Evolutionary conservation across 106 monocot genomes (phyloP).

Genomic region (Allium cepa): DNA sequence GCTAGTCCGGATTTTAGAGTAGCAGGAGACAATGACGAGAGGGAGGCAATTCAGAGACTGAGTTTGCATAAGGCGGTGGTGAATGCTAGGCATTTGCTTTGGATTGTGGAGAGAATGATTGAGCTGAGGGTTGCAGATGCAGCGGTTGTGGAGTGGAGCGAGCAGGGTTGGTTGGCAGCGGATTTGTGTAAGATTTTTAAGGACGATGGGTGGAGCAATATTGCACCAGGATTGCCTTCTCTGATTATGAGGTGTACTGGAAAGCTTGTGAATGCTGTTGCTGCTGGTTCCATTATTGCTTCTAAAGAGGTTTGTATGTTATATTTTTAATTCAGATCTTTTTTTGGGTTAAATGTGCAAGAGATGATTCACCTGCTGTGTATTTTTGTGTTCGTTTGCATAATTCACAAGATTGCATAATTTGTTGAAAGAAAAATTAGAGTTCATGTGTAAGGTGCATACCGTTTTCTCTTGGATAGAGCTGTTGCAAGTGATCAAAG

Average conservation of each 20-base stretch:
- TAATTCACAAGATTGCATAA: no score
- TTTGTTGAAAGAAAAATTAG: no score
- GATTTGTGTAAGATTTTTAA: conserved; percentile 76
- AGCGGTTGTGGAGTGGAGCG: conserved; percentile 72
- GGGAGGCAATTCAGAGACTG: conserved; percentile 83
- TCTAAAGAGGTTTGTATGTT: conserved; percentile 43
- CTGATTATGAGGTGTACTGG: conserved; percentile 60
- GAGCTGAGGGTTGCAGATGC: conserved; percentile 69
- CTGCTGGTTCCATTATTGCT: conserved; percentile 55
- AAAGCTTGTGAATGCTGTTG: conserved; percentile 54
- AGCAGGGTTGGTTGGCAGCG: conserved; percentile 48
- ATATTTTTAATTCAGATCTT: neutral
- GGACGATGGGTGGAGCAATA: conserved; percentile 84
- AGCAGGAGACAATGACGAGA: conserved; percentile 66
- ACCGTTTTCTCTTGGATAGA: no score
- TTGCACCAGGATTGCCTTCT: conserved; percentile 68
- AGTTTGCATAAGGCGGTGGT: conserved; percentile 60
- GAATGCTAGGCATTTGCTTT: conserved; percentile 60
- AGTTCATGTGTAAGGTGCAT: no score
- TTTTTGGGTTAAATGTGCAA: no score
- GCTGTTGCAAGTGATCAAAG: no score
- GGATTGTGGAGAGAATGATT: conserved; percentile 89
- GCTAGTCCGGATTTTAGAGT: conserved; percentile 81
- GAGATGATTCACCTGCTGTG: no score
- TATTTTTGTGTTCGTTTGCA: no score